These are phyloP conservation scores for Suillus ampliporus DNA, from an alignment of 768 basidiomycete genomes.

Conservation along the genomic window DNA sequence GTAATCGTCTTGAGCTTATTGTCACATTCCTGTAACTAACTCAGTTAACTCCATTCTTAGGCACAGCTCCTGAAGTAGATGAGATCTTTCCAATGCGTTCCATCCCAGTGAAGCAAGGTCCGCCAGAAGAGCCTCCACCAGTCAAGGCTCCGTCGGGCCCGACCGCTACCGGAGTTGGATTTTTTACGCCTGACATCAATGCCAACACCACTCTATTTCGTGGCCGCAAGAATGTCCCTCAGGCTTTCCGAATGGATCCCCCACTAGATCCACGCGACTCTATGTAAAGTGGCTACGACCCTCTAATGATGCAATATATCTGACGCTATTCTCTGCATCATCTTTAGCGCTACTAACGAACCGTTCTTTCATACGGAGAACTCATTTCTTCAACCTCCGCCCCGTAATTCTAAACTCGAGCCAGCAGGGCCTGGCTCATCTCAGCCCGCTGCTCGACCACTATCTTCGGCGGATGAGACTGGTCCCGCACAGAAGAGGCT, in stretches of 20 bases:
- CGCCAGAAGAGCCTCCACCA: constrained; percentile 55
- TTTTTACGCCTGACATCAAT: constrained; percentile 76
- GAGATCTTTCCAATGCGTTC: constrained; percentile 72
- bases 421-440: constrained; percentile 44
- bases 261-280: constrained; percentile 62
- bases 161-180: constrained; percentile 67
- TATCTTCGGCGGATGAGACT: constrained; percentile 83
- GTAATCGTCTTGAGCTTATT: constrained; percentile 45
- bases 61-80: constrained; percentile 73
- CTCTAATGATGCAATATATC: neutral
- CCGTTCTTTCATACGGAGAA: constrained; percentile 58
- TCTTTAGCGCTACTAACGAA: constrained; percentile 61
- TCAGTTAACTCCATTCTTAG: constrained; percentile 43
- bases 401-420: constrained; percentile 50
- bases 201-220: constrained; percentile 62
- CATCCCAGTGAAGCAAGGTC: constrained; percentile 56
- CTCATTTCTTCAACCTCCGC: constrained; percentile 57
- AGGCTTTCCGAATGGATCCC: constrained; percentile 63
- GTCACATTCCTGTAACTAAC: constrained; percentile 17
- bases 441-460: constrained; percentile 63
- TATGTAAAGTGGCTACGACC: constrained; percentile 48
- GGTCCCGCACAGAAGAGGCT: constrained; percentile 80
- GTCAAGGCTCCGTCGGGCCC: constrained; percentile 48
- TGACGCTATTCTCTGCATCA: constrained; percentile 14
- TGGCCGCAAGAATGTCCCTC: constrained; percentile 56